Evolutionary conservation across 495 filamentous ascomycete genomes (phyloP).

Genomic region (Jackrogersella minutella): DNA sequence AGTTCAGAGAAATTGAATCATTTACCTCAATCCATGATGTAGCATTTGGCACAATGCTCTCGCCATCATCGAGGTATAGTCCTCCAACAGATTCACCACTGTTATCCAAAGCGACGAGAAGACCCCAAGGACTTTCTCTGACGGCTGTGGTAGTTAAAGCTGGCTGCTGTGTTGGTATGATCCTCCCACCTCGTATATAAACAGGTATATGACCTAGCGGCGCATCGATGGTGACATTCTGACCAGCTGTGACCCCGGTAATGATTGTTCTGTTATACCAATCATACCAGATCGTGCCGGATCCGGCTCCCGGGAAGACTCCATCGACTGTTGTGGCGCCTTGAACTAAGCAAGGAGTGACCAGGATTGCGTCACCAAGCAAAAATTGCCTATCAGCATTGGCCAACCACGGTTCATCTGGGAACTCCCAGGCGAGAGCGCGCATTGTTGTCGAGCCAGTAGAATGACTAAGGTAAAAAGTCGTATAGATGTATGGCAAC

Average conservation of each 20-base stretch:
- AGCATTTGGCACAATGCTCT: slow-evolving; percentile 66
- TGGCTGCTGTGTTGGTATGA: slow-evolving; percentile 76
- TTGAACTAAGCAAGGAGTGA: slow-evolving; percentile 75
- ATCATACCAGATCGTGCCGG: slow-evolving; percentile 77
- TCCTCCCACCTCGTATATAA: slow-evolving; percentile 72
- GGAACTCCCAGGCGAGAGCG: slow-evolving; percentile 85
- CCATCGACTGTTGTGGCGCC: slow-evolving; percentile 72
- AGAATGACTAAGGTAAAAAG: slow-evolving; percentile 73
- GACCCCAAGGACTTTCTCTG: slow-evolving; percentile 71
- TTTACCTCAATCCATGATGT: slow-evolving; percentile 65
- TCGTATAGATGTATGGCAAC: slow-evolving; percentile 84
- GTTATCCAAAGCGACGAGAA: slow-evolving; percentile 68
- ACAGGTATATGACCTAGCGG: slow-evolving; percentile 83
- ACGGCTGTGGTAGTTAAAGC: slow-evolving; percentile 73
- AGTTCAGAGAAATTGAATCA: slow-evolving; percentile 6
- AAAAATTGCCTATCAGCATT: slow-evolving; percentile 78
- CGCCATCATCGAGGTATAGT: slow-evolving; percentile 87
- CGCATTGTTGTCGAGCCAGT: slow-evolving; percentile 80
- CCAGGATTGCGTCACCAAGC: slow-evolving; percentile 73
- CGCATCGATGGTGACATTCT: slow-evolving; percentile 77
- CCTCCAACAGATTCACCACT: slow-evolving; percentile 68
- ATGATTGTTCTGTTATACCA: slow-evolving; percentile 74
- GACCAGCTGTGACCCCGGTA: slow-evolving; percentile 57
- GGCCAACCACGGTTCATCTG: slow-evolving; percentile 74
- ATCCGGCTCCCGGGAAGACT: slow-evolving; percentile 76